A percentile compares a stretch with the other conserved stretches of the same genome.
These are phyloP conservation scores for Herpetomonas samuelpessoai DNA, from an alignment of 208 protist species.

Conservation along the genomic window DNA sequence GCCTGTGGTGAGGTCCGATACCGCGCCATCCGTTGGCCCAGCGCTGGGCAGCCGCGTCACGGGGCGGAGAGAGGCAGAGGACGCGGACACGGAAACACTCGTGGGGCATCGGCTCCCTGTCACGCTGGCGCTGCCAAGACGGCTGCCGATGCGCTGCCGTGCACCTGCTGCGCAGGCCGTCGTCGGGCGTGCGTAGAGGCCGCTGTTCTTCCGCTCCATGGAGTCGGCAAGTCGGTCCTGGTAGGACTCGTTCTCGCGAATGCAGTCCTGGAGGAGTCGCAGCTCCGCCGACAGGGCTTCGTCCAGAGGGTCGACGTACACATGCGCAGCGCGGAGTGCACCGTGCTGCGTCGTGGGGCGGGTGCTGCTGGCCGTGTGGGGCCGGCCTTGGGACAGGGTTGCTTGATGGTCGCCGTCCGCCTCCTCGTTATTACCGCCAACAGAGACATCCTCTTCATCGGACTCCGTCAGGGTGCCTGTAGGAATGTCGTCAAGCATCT, in stretches of 20 bases:
- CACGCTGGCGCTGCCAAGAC: neutral
- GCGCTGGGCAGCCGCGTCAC: constrained; percentile 12
- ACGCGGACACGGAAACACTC: no score
- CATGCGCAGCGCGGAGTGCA: neutral
- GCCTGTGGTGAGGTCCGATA: constrained; percentile 43
- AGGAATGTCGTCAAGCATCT: constrained; percentile 51
- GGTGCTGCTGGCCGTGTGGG: neutral
- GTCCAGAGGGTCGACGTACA: constrained; percentile 64
- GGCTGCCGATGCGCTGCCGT: constrained; percentile 3
- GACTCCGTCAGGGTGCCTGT: constrained; percentile 14
- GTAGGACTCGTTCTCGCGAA: constrained; percentile 51
- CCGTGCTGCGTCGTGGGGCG: neutral
- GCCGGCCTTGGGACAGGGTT: no score
- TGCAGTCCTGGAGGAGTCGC: constrained; percentile 65
- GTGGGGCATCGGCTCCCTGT: neutral
- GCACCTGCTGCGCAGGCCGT: constrained; percentile 55
- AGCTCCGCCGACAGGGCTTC: constrained; percentile 62
- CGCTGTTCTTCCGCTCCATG: constrained; percentile 35
- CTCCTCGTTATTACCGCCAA: neutral
- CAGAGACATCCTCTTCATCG: neutral
- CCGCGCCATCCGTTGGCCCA: constrained; percentile 15
- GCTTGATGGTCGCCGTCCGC: no score
- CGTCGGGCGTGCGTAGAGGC: constrained; percentile 55
- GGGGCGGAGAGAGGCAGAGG: no score
- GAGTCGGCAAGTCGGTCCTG: constrained; percentile 50